phyloP scores from a whole-genome alignment of 768 basidiomycete species.

The Leucogyrophana mollusca region DNA sequence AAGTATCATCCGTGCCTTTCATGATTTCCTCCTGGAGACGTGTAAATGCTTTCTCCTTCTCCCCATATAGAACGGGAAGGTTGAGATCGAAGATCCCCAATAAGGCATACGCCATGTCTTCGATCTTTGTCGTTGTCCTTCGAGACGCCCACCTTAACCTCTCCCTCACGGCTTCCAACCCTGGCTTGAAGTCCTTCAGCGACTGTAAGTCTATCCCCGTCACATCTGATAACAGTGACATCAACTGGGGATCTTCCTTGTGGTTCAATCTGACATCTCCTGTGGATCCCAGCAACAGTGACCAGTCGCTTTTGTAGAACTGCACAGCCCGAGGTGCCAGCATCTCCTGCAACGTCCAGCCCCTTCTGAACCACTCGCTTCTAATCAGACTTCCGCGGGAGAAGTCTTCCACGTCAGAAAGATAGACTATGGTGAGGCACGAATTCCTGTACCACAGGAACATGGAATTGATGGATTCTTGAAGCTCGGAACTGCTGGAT shows the following conservation, averaged over 20 bases:
- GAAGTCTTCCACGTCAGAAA: too few species aligned
- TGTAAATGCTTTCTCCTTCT: slow-evolving; percentile 3
- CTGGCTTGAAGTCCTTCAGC: slow-evolving; percentile 21
- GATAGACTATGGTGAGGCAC: too few species aligned
- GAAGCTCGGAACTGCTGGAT: too few species aligned
- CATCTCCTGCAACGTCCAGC: slow-evolving; percentile 5
- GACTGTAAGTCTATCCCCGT: slow-evolving; percentile 15
- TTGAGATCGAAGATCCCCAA: slow-evolving; percentile 11
- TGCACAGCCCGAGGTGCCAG: slow-evolving; percentile 1
- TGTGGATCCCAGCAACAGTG: not conserved
- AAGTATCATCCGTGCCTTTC: slow-evolving; percentile 20
- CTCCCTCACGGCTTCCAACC: slow-evolving; percentile 23
- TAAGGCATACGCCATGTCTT: slow-evolving; percentile 30
- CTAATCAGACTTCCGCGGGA: not conserved
- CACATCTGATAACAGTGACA: slow-evolving; percentile 13
- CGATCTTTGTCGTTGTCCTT: slow-evolving; percentile 24
- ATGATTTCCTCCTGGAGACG: slow-evolving; percentile 19
- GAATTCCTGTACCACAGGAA: too few species aligned
- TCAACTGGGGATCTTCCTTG: slow-evolving; percentile 20
- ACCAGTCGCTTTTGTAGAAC: slow-evolving; percentile 4
- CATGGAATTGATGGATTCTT: too few species aligned
- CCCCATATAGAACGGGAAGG: slow-evolving; percentile 12
- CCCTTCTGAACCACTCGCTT: slow-evolving; percentile 4
- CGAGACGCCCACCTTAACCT: slow-evolving; percentile 26
- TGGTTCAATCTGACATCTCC: slow-evolving; percentile 12